These are phyloP conservation scores for Agaricus sinodeliciosus DNA, from an alignment of 768 basidiomycete species.

Conservation along the genomic window DNA sequence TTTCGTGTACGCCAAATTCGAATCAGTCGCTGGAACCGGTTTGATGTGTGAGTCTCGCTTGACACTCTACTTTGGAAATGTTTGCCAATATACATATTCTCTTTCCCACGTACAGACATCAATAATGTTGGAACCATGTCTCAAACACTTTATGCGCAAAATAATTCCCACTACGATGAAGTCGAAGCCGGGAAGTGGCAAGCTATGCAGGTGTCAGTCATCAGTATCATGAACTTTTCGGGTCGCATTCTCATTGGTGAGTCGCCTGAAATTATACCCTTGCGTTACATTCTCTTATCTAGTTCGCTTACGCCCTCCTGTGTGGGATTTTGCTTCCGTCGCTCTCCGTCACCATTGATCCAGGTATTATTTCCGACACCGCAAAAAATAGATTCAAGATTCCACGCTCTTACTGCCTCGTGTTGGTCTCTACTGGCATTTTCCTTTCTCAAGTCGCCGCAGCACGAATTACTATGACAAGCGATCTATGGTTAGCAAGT, in stretches of 20 bases:
- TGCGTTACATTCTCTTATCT: neutral
- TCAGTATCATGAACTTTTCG: slow-evolving; percentile 75
- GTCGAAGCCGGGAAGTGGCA: slow-evolving; percentile 68
- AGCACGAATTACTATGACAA: slow-evolving; percentile 47
- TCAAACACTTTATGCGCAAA: slow-evolving; percentile 52
- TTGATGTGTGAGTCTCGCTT: slow-evolving; percentile 63
- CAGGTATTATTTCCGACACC: slow-evolving; percentile 68
- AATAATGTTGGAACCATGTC: slow-evolving; percentile 84
- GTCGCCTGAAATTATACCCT: neutral
- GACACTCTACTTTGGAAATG: neutral
- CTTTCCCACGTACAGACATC: slow-evolving; percentile 49
- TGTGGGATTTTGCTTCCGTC: no score
- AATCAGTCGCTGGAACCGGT: slow-evolving; percentile 65
- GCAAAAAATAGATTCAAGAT: slow-evolving; percentile 46
- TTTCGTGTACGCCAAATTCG: slow-evolving; percentile 1
- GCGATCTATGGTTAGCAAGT: slow-evolving; percentile 58
- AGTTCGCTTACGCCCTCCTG: neutral
- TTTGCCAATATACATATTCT: neutral
- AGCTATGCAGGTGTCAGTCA: slow-evolving; percentile 74
- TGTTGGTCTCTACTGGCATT: slow-evolving; percentile 60
- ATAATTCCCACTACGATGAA: slow-evolving; percentile 58
- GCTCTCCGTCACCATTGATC: neutral
- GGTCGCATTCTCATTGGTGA: slow-evolving; percentile 75
- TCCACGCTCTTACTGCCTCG: slow-evolving; percentile 66
- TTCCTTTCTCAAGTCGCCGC: slow-evolving; percentile 66